These are phyloP conservation scores for Xylaria cubensis DNA, from an alignment of 495 filamentous ascomycete species.

Conservation along the genomic window DNA sequence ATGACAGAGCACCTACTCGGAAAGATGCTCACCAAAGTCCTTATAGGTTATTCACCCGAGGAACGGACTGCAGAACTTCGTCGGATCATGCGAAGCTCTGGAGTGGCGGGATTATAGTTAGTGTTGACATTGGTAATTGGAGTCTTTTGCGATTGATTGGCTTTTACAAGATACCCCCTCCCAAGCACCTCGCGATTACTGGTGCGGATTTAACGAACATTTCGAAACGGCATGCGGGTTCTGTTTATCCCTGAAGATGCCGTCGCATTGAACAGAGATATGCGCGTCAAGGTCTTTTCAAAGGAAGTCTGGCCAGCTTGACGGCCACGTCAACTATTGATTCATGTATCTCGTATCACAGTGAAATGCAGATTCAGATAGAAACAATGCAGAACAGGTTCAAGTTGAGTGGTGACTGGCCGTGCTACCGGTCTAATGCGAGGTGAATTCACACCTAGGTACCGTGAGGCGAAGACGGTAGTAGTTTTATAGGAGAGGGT, in stretches of 20 bases:
- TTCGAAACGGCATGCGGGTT: not conserved
- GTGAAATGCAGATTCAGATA: not conserved
- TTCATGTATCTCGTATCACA: not conserved
- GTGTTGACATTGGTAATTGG: constrained; percentile 4
- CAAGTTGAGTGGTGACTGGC: not conserved
- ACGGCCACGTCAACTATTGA: constrained; percentile 19
- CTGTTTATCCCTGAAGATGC: not conserved
- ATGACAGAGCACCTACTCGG: constrained; percentile 36
- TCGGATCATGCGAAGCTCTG: constrained; percentile 33
- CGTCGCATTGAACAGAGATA: constrained; percentile 8
- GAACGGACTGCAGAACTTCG: constrained; percentile 32
- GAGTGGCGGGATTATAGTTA: not conserved
- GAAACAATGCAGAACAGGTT: constrained; percentile 7
- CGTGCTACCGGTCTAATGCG: not conserved
- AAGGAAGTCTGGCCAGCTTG: not conserved
- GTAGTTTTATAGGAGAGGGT: not conserved
- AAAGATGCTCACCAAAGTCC: constrained; percentile 34
- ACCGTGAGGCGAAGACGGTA: not conserved
- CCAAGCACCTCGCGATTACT: not conserved
- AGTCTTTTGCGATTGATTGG: not conserved
- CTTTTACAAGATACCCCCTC: not conserved
- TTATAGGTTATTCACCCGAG: constrained; percentile 24
- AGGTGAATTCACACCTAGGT: constrained; percentile 10
- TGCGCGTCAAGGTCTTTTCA: not conserved
- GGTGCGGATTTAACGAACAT: not conserved